These are phyloP conservation scores for Tephrocybe sp. DNA, from an alignment of 768 basidiomycete species.

Conservation along the genomic window DNA sequence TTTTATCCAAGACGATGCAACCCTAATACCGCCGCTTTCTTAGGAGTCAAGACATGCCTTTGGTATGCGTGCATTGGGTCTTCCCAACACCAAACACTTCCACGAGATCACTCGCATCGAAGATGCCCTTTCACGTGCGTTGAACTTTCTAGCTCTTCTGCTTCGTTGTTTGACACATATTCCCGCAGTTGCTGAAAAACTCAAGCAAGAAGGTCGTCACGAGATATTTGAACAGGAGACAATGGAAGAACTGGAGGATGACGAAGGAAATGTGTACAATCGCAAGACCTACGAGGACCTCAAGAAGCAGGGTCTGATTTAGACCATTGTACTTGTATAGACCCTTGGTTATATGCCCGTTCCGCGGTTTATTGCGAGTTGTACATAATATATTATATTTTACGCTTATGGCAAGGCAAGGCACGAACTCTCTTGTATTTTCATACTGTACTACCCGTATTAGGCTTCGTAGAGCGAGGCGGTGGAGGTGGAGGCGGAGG, in stretches of 20 bases:
- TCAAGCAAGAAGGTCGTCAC: constrained; percentile 94
- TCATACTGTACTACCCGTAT: not conserved
- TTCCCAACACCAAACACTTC: constrained; percentile 99
- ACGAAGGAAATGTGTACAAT: constrained; percentile 98
- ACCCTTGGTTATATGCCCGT: too few relatives aligned
- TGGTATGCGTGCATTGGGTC: constrained; percentile 94
- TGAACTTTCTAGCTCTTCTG: not conserved
- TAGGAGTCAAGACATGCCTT: constrained; percentile 96
- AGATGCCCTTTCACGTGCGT: constrained; percentile 91
- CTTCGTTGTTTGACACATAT: not conserved
- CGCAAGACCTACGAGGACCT: constrained; percentile 97
- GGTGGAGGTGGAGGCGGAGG: constrained; percentile 50
- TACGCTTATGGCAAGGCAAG: not conserved
- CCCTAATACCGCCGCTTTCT: constrained; percentile 20
- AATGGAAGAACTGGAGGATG: constrained; percentile 98
- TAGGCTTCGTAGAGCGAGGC: constrained; percentile 30
- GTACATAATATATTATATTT: constrained; percentile 1
- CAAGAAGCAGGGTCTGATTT: constrained; percentile 93
- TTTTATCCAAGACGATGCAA: constrained; percentile 47
- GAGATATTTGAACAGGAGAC: constrained; percentile 93
- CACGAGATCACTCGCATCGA: constrained; percentile 98
- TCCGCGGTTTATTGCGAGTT: not conserved
- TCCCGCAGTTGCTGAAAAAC: constrained; percentile 85
- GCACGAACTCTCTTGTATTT: not conserved
- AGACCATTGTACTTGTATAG: constrained; percentile 18